Evolutionary conservation across 1,139 yeast genomes (phyloP), one percentile per base, ranked within the genome.

Genomic region (Diutina sp.): DNA sequence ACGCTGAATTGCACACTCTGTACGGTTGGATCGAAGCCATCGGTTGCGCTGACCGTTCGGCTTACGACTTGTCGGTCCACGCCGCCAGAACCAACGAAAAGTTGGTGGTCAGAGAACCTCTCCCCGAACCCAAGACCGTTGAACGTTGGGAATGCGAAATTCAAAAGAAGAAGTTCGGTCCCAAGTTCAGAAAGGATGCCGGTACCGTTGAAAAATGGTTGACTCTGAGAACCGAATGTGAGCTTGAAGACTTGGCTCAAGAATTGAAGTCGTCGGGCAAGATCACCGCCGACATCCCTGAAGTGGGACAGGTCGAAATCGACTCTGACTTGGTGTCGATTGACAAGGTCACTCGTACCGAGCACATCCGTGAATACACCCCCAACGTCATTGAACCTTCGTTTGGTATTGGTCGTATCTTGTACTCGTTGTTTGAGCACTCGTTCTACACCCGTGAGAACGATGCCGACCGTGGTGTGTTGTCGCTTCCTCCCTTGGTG

Each of bases 21-120:
- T 95, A 89, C 68, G 98, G 99, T 64, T 95, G 99, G 99, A 87
- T 95, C 66, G 99, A 95, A 76, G 93, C 99, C 84, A 98, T 93
- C 68, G 99, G 99, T 64, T 93, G 99, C 78, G 99, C 99, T 61
- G 99, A 95, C 73, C 85, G 99, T 77, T 89, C 97, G 55, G 99
- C 99, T 53, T 95, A 90, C 70, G 99, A 95, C 74, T 83, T 95
- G 72, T 82, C 93, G 56, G 99, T 95, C 58, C 99, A 95, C 69
- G 75, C 98, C 55, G 95, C 95, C 58, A 87, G 90, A 73, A 95
- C 99, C 59, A 90, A 90, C 72, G 97, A 90, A 74, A 90, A 90
- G 73, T 79, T 95, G 67, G 91, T 90, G 59, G 99, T 93, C 55
- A 88, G 98, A 79, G 88, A 95, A 76, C 80, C 89, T 57, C 80